Conservation (phyloP, 2,329 filamentous ascomycete species). For the Dothistroma pini region DNA sequence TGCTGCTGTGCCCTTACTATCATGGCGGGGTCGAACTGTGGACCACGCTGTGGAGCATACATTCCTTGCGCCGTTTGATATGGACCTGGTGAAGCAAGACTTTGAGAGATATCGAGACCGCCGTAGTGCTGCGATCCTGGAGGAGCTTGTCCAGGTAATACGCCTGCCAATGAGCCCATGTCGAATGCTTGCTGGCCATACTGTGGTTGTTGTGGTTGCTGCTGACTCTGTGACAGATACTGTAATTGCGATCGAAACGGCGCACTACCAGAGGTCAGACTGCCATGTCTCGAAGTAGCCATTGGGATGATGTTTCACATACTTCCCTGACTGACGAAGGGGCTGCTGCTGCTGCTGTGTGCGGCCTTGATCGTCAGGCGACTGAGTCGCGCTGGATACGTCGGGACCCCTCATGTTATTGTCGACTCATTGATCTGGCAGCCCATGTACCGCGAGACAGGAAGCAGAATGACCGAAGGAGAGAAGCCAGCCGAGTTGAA, state of each 20-base stretch:
- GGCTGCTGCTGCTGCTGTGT: not conserved
- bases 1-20: slow-evolving; percentile 24
- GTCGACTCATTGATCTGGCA: slow-evolving; percentile 2
- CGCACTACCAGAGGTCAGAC: slow-evolving; percentile 15
- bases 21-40: slow-evolving; percentile 17
- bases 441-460: not conserved
- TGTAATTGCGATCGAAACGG: slow-evolving; percentile 25
- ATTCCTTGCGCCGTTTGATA: slow-evolving; percentile 17
- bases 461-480: slow-evolving; percentile 8
- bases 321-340: slow-evolving; percentile 15
- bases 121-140: slow-evolving; percentile 16
- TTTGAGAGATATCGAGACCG: slow-evolving; percentile 12
- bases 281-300: not conserved
- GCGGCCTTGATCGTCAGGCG: slow-evolving; percentile 1
- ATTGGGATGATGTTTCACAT: slow-evolving; percentile 3
- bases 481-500: slow-evolving; percentile 8
- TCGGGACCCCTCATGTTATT: slow-evolving; percentile 11
- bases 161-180: slow-evolving; percentile 19
- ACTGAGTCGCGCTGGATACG: slow-evolving; percentile 4
- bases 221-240: slow-evolving; percentile 19
- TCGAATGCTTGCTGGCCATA: slow-evolving; percentile 23
- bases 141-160: slow-evolving; percentile 16
- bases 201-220: slow-evolving; percentile 14
- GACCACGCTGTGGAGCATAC: slow-evolving; percentile 23
- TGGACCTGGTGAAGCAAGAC: slow-evolving; percentile 9